A percentile compares a stretch with the other conserved stretches of the same genome.
These are phyloP conservation scores for Pichia phayaonensis DNA, from an alignment of 805 yeast species.

Conservation along the genomic window DNA sequence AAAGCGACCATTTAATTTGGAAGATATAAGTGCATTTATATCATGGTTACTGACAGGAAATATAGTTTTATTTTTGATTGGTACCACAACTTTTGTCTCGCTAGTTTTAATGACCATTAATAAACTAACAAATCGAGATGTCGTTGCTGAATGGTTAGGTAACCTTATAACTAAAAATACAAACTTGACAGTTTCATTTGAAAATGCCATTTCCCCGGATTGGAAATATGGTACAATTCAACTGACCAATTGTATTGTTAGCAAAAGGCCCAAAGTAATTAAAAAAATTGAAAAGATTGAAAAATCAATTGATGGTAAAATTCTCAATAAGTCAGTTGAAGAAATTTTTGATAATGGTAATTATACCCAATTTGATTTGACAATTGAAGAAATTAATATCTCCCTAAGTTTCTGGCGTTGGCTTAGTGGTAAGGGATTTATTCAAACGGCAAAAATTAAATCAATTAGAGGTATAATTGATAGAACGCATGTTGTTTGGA, in stretches of 20 bases:
- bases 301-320: constrained; percentile 15
- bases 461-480: constrained; percentile 93
- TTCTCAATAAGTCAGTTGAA: constrained; percentile 9
- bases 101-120: constrained; percentile 67
- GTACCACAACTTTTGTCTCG: constrained; percentile 90
- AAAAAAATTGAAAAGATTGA: constrained; percentile 29
- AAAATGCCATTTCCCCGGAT: constrained; percentile 88
- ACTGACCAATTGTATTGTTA: constrained; percentile 77
- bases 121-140: constrained; percentile 83
- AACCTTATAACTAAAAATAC: constrained; percentile 77
- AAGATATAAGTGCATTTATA: constrained; percentile 82
- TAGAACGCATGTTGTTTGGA: constrained; percentile 81
- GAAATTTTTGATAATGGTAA: constrained; percentile 70
- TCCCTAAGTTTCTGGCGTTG: constrained; percentile 78
- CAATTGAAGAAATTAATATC: constrained; percentile 77
- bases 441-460: constrained; percentile 68
- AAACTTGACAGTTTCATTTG: constrained; percentile 77
- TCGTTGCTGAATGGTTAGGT: constrained; percentile 75
- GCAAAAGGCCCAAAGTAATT: constrained; percentile 59
- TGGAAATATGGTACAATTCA: constrained; percentile 85
- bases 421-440: constrained; percentile 83
- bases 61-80: constrained; percentile 66
- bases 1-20: constrained; percentile 82
- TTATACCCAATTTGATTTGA: constrained; percentile 90
- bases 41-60: constrained; percentile 92